phyloP scores from a whole-genome alignment of 78 protist species.

The Dictyostelium discoideum region DNA sequence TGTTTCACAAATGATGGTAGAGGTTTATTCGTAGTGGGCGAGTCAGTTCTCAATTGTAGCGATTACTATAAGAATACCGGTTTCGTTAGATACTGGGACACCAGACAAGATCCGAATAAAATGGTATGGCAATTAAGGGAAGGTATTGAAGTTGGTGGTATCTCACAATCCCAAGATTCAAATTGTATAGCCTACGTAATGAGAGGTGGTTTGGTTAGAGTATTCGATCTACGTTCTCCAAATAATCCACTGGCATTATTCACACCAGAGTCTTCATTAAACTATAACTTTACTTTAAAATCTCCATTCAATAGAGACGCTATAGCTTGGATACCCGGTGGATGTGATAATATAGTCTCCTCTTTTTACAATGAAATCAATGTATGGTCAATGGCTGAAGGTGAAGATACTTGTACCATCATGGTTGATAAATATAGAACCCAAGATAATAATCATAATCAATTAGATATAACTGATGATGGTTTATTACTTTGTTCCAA shows the following conservation, averaged over 20 bases:
- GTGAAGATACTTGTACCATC: not conserved
- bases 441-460: not conserved
- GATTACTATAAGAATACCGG: not conserved
- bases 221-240: not conserved
- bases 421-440: not conserved
- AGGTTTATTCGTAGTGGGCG: not conserved
- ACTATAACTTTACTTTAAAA: not conserved
- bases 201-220: not conserved
- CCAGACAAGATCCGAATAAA: not conserved
- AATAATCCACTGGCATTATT: not conserved
- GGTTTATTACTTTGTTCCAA: not conserved
- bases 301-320: not conserved
- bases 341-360: not conserved
- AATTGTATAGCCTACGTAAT: not conserved
- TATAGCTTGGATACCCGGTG: constrained; percentile 14
- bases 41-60: not conserved
- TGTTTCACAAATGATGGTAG: not conserved
- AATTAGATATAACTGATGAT: constrained; percentile 16
- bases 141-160: not conserved
- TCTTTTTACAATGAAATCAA: not conserved
- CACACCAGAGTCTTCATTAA: not conserved
- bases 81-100: not conserved
- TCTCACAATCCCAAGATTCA: not conserved
- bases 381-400: not conserved
- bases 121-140: not conserved